Evolutionary conservation across 768 basidiomycete species (phyloP), one percentile per base, ranked within the genome.

Genomic region (Lactarius deliciosus): DNA sequence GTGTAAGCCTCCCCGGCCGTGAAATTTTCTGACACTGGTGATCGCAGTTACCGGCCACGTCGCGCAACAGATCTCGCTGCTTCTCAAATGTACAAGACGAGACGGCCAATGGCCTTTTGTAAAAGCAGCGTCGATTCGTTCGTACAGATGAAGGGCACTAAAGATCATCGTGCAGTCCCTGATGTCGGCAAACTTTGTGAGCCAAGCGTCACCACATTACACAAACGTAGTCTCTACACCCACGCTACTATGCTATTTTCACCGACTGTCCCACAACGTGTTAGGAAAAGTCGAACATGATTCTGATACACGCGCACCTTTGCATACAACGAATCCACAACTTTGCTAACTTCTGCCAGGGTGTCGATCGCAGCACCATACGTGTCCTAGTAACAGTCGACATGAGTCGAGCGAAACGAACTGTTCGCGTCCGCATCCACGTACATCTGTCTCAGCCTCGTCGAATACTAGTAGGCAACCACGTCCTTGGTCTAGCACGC

Each of bases 401-500:
- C 6, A 40, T 25, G 41, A 58, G 45, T n/a, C 56, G 25, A 34
- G 59, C 43, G 55, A 61, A 64, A 43, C 30, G 64, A 64, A 58
- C 22, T 9, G n/a, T 22, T 54, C 40, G 10, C 50, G 25, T 53
- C 30, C 22, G 25, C n/a, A 38, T 63, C 60, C 50, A 83, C 91
- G 64, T 72, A 94, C 94, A 77, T 97, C 94, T 15, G 85, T 86
- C 72, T 92, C 90, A 1, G 86, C 86, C 75, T 93, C 82, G 64
- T 97, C 92, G 68, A 91, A 98, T n/a, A 98, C 87, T 60, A 97
- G 79, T 58, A 98, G 78, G 73, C 94, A 95, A 0, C 95, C 95
- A 3, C 92, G 85, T 32, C 94, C 94, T 75, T 98, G 96, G 75
- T 98, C 96, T n/a, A 99, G 82, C 1, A 99, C 95, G 6, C 96